Evolutionary conservation across 2,329 filamentous ascomycete genomes (phyloP), one percentile per base, ranked within the genome.

Genomic region (Venturia effusa): DNA sequence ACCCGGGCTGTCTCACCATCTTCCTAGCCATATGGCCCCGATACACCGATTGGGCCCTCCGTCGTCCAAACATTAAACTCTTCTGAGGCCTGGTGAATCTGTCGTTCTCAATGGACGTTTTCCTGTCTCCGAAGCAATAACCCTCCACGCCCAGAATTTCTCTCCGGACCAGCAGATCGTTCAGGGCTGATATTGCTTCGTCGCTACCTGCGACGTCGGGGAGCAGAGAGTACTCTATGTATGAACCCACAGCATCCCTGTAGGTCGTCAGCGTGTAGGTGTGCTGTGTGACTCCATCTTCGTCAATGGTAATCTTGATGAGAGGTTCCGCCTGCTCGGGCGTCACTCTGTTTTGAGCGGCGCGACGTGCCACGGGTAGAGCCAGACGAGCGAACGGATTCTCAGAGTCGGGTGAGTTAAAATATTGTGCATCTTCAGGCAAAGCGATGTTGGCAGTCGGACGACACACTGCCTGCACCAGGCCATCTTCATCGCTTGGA

Each of bases 401-500:
- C 37, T 63, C 61, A 4, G 13, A 10, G 17, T 60, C 34, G 30
- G 69, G 68, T 15, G 8, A 3, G 13, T 57, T 34, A 24, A 68
- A 61, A 61, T 68, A 67, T 30, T 64, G 32, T 19, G 59, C 30
- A 48, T 54, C 67, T 48, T 39, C 61, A 51, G 64, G 64, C 3
- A 19, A 55, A 32, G 61, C 80, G 24, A 83, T 77, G 37, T 79
- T 78, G 37, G 82, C 81, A 4, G 80, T 76, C 0, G 88, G 88
- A 54, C 80, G 81, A 72, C 89, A 92, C 1, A 91, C 79, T 1
- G 78, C 75, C 74, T 92, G 89, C 66, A 92, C 84, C 8, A 83
- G 68, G 32, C 88, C 89, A 5, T 89, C 83, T 1, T 87, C 82
- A 67, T 92, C 89, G 64, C 84, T 84, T 1, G 88, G 89, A 0